Percentiles rank a stretch among this genome's conserved stretches.
phyloP scores from a whole-genome alignment of 495 filamentous ascomycete species.

The Amphirosellinia nigrospora region DNA sequence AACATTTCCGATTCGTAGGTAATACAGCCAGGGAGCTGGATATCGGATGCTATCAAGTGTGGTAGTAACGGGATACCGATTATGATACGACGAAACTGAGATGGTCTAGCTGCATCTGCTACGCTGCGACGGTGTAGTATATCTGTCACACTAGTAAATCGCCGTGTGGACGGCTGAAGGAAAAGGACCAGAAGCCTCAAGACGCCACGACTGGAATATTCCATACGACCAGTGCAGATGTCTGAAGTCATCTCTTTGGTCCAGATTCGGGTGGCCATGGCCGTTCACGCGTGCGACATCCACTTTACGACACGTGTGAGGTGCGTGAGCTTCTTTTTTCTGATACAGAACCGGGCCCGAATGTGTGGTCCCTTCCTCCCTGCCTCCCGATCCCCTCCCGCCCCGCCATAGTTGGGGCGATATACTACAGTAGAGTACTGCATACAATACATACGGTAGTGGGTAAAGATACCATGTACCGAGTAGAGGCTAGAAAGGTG shows the following conservation, averaged over 20 bases:
- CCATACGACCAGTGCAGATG: slow-evolving; percentile 19
- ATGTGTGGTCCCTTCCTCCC: slow-evolving; percentile 10
- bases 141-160: slow-evolving; percentile 2
- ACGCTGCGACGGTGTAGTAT: neutral
- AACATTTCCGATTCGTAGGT: neutral
- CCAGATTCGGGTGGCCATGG: slow-evolving; percentile 3
- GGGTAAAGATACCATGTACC: neutral
- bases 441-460: neutral
- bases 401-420: slow-evolving; percentile 5
- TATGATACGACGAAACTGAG: neutral
- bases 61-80: neutral
- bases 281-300: slow-evolving; percentile 10
- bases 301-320: slow-evolving; percentile 19
- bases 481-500: too few relatives aligned
- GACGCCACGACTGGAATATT: neutral
- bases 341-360: slow-evolving; percentile 20
- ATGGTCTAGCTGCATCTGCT: neutral
- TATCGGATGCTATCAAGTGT: neutral
- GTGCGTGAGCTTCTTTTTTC: slow-evolving; percentile 19
- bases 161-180: neutral
- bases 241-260: neutral
- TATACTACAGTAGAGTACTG: too few relatives aligned
- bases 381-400: slow-evolving; percentile 16
- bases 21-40: neutral
- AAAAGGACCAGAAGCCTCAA: neutral